Percentiles rank a stretch among this genome's conserved stretches.
Evolutionary conservation across 495 filamentous ascomycete genomes (phyloP).

Genomic region (Aspergillus ostianus): DNA sequence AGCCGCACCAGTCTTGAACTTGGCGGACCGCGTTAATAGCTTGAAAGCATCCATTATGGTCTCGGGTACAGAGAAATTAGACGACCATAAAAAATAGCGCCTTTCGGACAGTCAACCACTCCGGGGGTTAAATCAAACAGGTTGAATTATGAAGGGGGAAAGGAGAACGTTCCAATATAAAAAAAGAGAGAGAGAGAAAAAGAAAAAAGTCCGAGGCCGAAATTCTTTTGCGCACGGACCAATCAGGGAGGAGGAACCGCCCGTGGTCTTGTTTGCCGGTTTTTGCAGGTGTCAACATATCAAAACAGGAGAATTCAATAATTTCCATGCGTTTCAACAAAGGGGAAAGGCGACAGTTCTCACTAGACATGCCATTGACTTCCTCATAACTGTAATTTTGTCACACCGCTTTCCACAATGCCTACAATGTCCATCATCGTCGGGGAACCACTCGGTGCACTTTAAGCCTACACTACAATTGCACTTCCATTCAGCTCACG

Average conservation of each 20-base stretch:
- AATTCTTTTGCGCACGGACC: conserved; percentile 38
- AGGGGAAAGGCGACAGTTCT: too few relatives aligned
- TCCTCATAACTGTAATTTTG: neutral
- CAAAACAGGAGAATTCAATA: neutral
- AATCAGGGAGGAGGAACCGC: conserved; percentile 28
- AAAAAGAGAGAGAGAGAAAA: conserved; percentile 8
- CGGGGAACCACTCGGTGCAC: too few relatives aligned
- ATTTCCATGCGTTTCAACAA: too few relatives aligned
- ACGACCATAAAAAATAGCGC: neutral
- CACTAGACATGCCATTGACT: neutral
- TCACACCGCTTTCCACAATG: too few relatives aligned
- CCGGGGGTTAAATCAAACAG: neutral
- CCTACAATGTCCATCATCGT: too few relatives aligned
- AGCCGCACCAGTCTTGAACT: conserved; percentile 40
- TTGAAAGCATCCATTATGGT: conserved; percentile 53
- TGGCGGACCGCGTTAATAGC: conserved; percentile 53
- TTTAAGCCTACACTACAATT: too few relatives aligned
- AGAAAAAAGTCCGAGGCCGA: conserved; percentile 28
- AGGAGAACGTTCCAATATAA: neutral
- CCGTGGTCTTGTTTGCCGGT: neutral
- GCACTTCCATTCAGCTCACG: too few relatives aligned
- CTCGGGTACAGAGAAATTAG: neutral
- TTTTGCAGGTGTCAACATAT: neutral
- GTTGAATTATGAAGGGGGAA: neutral
- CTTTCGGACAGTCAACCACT: neutral